Evolutionary conservation across 2,329 filamentous ascomycete genomes (phyloP).

Genomic region (Claviceps quebecensis): DNA sequence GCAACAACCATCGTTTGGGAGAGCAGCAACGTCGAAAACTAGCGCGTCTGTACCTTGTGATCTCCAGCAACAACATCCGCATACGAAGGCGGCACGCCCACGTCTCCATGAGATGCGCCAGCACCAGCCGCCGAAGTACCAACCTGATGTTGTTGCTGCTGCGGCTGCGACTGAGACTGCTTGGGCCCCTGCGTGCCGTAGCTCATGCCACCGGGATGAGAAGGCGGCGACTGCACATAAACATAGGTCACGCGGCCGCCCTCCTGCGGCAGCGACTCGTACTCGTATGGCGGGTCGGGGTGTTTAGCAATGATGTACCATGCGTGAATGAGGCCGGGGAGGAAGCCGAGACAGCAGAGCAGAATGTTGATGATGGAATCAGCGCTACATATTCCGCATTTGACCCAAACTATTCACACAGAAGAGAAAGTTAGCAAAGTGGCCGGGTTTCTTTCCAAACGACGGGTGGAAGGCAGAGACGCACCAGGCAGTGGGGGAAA

Average conservation of each 20-base stretch:
- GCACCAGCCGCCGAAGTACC: conserved; percentile 10
- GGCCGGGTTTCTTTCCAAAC: too few relatives aligned
- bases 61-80: conserved; percentile 82
- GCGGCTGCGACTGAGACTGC: neutral
- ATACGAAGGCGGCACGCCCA: conserved; percentile 62
- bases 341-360: conserved; percentile 62
- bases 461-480: neutral
- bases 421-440: neutral
- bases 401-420: conserved; percentile 68
- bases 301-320: conserved; percentile 96
- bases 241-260: conserved; percentile 58
- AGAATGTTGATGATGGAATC: conserved; percentile 93
- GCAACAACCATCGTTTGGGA: too few relatives aligned
- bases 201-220: conserved; percentile 9
- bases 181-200: conserved; percentile 7
- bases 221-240: conserved; percentile 43
- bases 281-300: conserved; percentile 61
- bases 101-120: conserved; percentile 25
- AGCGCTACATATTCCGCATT: conserved; percentile 79
- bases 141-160: too few relatives aligned
- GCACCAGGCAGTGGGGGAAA: conserved; percentile 36
- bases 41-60: conserved; percentile 61
- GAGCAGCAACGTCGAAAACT: neutral
- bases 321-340: conserved; percentile 83
- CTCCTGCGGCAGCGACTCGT: conserved; percentile 49